Conservation (phyloP, 805 yeast species). For the Candida ascalaphidarum region DNA sequence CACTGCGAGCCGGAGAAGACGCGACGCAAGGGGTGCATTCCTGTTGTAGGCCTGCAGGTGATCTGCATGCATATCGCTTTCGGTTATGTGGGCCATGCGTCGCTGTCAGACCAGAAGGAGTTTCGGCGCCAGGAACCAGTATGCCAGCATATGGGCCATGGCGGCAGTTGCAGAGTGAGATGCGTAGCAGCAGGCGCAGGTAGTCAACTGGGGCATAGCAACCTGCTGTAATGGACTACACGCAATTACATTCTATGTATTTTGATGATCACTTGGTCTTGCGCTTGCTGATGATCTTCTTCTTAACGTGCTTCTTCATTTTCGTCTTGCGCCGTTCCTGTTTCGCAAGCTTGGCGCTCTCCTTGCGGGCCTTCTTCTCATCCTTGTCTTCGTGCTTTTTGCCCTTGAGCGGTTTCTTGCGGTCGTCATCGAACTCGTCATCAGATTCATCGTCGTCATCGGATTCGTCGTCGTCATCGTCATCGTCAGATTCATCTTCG, state of each 20-base stretch:
- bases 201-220: not conserved
- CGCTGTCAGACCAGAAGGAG: too few species aligned
- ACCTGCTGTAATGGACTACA: not conserved
- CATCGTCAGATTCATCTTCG: conserved; percentile 20
- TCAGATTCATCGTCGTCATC: conserved; percentile 25
- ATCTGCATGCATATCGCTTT: too few species aligned
- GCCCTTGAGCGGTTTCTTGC: conserved; percentile 39
- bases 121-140: too few species aligned
- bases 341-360: conserved; percentile 66
- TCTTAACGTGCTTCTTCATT: conserved; percentile 76
- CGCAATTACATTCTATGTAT: not conserved
- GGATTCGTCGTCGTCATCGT: conserved; percentile 12
- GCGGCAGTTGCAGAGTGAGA: not conserved
- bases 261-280: conserved; percentile 8
- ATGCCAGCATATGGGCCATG: not conserved
- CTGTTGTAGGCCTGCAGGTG: too few species aligned
- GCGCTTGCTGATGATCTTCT: conserved; percentile 53
- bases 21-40: too few species aligned
- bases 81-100: too few species aligned
- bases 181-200: too few species aligned
- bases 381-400: conserved; percentile 78
- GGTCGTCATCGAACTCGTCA: conserved; percentile 17
- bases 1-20: too few species aligned
- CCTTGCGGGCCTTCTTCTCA: conserved; percentile 64
- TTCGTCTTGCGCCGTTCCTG: conserved; percentile 74